Base-by-base conservation (phyloP, 2,329 filamentous ascomycete species). In the Albifimbria verrucaria region DNA sequence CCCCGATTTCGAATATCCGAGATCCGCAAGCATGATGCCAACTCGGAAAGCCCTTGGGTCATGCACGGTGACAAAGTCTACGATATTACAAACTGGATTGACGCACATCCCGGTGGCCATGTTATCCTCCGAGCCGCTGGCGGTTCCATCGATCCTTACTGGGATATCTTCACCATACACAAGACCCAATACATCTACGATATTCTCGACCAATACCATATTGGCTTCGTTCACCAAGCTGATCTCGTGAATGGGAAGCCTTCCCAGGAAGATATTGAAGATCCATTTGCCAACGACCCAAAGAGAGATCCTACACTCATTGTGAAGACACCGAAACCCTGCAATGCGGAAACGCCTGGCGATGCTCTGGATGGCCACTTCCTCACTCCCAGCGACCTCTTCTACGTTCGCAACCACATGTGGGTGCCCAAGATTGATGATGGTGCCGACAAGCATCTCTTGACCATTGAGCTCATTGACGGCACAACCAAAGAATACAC, bases 131-230 rank as follows among this genome's bases (percentile, higher is more conserved):
- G 81, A 25, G 86, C 86, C 1, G 84, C 83, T 1, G 86, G 86
- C 3, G 79, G 81, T 36, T 80, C 78, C 51, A 80, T 89, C 48
- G 85, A 89, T 49, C 79, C 81, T 0, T 88, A 87, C 68, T 89
- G 86, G 86, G 75, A 87, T 54, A 86, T 89, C 50, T 89, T 89
- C 64, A 76, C 78, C 46, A 88, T 88, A 54, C 86, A 89, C 71
- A 85, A 88, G 64, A 77, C 79, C 18, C 74, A 81, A 42, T 81
- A 88, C 55, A 83, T 88, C 6, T 77, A 79, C 54, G 82, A 87
- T 49, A 85, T 88, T 41, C 72, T 89, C 1, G 75, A 82, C n/a
- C 77, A 83, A 58, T 89, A 85, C 62, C 71, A 79, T 23, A 83
- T 89, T 46, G 86, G 86, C 24, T 79, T 77, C 46, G 75, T 89